phyloP scores from a whole-genome alignment of 805 yeast genomes.

The Cyberlindnera japonica region DNA sequence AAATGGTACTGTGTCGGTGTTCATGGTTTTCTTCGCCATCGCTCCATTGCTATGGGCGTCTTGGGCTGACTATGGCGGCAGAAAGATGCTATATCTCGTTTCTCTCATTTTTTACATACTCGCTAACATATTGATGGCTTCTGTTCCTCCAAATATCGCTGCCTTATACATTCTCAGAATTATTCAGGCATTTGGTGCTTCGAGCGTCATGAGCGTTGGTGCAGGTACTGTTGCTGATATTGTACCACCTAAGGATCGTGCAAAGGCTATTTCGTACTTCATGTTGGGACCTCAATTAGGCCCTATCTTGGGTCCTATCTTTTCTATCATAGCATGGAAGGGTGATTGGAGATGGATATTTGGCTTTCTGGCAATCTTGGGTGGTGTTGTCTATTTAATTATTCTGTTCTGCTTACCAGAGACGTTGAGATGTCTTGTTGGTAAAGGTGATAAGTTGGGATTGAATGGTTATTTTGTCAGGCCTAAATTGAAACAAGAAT shows the following conservation, averaged over 20 bases:
- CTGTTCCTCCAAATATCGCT: constrained; percentile 58
- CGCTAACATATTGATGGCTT: constrained; percentile 63
- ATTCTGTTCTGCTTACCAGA: constrained; percentile 70
- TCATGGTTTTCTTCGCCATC: constrained; percentile 53
- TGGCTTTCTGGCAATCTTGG: constrained; percentile 68
- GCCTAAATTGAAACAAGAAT: constrained; percentile 31
- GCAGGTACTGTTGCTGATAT: constrained; percentile 88
- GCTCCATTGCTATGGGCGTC: constrained; percentile 57
- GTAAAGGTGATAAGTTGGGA: constrained; percentile 39
- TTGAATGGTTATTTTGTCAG: constrained; percentile 26
- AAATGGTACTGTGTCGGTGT: constrained; percentile 54
- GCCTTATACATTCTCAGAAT: constrained; percentile 63
- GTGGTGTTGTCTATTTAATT: constrained; percentile 49
- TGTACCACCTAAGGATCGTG: constrained; percentile 62
- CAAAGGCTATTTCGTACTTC: constrained; percentile 77
- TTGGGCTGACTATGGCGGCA: constrained; percentile 52
- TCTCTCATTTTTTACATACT: constrained; percentile 56
- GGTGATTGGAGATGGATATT: constrained; percentile 85
- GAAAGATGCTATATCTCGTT: constrained; percentile 60
- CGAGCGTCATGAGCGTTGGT: constrained; percentile 86
- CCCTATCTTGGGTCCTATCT: constrained; percentile 80
- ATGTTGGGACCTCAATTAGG: constrained; percentile 87
- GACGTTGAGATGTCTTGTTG: constrained; percentile 64
- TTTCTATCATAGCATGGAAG: constrained; percentile 65
- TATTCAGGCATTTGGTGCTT: constrained; percentile 81